phyloP scores from a whole-genome alignment of 2,329 filamentous ascomycete genomes.

The Huntiella abstrusa region DNA sequence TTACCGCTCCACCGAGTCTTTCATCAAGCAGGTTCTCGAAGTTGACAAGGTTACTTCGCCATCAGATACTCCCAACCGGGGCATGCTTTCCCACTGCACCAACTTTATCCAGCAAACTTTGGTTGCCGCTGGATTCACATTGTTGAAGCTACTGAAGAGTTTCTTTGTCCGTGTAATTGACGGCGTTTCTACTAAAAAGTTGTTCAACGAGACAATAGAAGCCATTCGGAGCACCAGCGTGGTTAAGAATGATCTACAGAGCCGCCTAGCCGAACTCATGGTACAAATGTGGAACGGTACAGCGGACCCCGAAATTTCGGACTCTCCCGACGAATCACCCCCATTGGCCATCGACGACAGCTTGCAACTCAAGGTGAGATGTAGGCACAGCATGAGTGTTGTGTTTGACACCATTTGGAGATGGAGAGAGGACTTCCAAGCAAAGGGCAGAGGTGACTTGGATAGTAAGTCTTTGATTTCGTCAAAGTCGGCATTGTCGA shows the following conservation, averaged over 20 bases:
- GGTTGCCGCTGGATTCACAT: slow-evolving; percentile 58
- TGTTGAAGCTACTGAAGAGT: slow-evolving; percentile 62
- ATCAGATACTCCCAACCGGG: slow-evolving; percentile 27
- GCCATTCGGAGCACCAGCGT: slow-evolving; percentile 57
- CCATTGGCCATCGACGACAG: slow-evolving; percentile 44
- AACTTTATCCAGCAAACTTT: slow-evolving; percentile 76
- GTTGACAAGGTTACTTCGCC: slow-evolving; percentile 30
- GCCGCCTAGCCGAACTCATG: slow-evolving; percentile 66
- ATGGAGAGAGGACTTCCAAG: slow-evolving; percentile 64
- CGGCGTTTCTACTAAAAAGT: slow-evolving; percentile 42
- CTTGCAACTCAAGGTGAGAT: slow-evolving; percentile 64
- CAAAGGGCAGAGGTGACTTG: slow-evolving; percentile 47
- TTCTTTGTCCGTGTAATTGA: slow-evolving; percentile 59
- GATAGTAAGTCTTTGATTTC: slow-evolving; percentile 37
- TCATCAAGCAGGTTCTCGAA: slow-evolving; percentile 46
- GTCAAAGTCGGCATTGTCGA: background rate
- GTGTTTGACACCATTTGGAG: slow-evolving; percentile 75
- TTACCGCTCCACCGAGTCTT: slow-evolving; percentile 51
- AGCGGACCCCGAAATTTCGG: slow-evolving; percentile 26
- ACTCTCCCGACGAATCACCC: slow-evolving; percentile 28
- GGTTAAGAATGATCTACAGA: slow-evolving; percentile 59
- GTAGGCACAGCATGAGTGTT: slow-evolving; percentile 67
- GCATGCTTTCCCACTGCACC: slow-evolving; percentile 45
- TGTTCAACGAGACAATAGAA: slow-evolving; percentile 53
- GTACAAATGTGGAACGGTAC: slow-evolving; percentile 69